Base-by-base conservation (phyloP, 2,329 filamentous ascomycete genomes). In the Aquanectria penicillioides region DNA sequence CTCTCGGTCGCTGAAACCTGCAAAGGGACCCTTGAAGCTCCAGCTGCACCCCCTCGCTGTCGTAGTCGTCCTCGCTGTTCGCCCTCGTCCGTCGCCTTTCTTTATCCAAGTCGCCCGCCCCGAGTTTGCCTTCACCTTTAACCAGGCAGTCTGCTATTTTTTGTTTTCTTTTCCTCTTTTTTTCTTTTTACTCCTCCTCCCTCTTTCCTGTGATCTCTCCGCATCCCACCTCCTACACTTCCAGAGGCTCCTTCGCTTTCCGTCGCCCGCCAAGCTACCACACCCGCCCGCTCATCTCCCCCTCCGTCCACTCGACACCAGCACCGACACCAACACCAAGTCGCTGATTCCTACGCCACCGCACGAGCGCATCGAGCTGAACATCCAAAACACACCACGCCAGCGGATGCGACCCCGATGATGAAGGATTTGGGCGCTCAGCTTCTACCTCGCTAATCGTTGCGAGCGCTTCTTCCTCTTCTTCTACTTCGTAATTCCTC, bases 391-490 rank as follows among this genome's bases (percentile, higher is more conserved):
- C 47, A 47, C 48, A 55, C 61, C 36, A 37, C 50, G 22, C 38
- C 43, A 46, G 52, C 62, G 50, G 47, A 69, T 69, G 59, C 64
- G 59, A 57, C 54, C 57, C 65, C 61, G 66, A 74, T 69, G 61
- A 75, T 75, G 73, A 69, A 68, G 59, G 66, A 63, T 67, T 68
- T 52, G 62, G 60, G 55, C 43, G 40, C 40, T 31, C 64, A 63
- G 38, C 62, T 71, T 47, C 61, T 69, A 64, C 73, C 74, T 72
- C 71, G 71, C 69, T 74, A 59, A 71, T 63, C 49, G 37, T 60
- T 57, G 69, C 72, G 72, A 72, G 71, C 62, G 61, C 62, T 25
- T 63, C 47, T 54, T 64, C 50, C 52, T 59, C 38, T 54, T 64
- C 50, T 53, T 59, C 38, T 37, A 49, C 58, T 41, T 53, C 43